Base-by-base conservation (phyloP, 2,329 filamentous ascomycete genomes). In the Colletotrichum musae region DNA sequence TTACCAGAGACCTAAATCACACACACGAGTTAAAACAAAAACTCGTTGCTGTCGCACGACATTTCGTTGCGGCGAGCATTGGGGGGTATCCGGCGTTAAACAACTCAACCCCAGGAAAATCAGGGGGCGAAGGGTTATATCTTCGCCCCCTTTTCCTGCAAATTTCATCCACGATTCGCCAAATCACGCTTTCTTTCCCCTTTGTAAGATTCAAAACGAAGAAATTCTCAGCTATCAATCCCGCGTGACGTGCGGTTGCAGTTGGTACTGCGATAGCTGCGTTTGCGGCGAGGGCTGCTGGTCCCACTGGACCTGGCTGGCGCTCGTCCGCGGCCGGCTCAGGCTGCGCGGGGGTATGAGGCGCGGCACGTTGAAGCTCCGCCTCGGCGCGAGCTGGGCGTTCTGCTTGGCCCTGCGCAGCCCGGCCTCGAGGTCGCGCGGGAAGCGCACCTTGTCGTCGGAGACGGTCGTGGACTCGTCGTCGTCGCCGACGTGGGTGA, bases 281-380 rank as follows among this genome's bases (percentile, higher is more conserved):
- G 7, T 7, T 10, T 36, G 32, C 9, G 32, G 32, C 32, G 32
- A 36, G 2, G 10, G 32, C 32, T 36, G 18, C 6, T 64, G 65
- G 12, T 54, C 48, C 61, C 61, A 69, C 18, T 60, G 56, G 24
- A 65, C 48, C n/a, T 65, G 61, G 21, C 54, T 51, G 5, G 18
- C 43, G n/a, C 28, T 65, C 32, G 54, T 65, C 2, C 48, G 48
- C 1, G 66, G 61, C 15, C 54, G 54, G 32, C 54, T 69, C 1
- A 39, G 51, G n/a, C 54, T 69, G 6, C 54, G 66, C 18, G 61
- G 28, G 5, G 28, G 28, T 13, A 21, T 51, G 5, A 51, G n/a
- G 5, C 41, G 43, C 5, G 48, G 61, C 18, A 65, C 41, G 32
- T 65, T 54, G 61, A 69, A 69, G 28, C 61, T 65, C 7, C 48